Conservation (phyloP, 441 rosid species). For the Isatis lusitanica region DNA sequence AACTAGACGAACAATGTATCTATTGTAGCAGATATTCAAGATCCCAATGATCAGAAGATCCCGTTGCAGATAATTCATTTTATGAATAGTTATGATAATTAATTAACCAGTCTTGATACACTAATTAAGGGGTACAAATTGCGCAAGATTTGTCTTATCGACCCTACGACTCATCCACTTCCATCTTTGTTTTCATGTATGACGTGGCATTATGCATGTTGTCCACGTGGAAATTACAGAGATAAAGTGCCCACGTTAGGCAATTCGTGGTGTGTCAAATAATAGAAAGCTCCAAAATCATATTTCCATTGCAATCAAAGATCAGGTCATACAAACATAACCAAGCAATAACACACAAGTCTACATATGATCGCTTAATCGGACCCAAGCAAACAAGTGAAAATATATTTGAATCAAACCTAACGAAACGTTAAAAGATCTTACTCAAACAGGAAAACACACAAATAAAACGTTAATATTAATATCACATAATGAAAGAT, state of each 20-base stretch:
- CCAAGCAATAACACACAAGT: neutral
- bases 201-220: constrained; percentile 31
- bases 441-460: neutral
- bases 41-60: neutral
- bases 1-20: neutral
- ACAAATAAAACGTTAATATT: neutral
- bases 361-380: neutral
- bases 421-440: neutral
- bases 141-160: neutral
- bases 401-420: neutral
- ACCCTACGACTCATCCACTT: neutral
- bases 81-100: neutral
- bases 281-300: constrained; percentile 25
- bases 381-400: neutral
- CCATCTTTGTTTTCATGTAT: neutral
- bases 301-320: neutral
- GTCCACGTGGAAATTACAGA: constrained; percentile 19
- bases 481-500: neutral
- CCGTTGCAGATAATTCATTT: neutral
- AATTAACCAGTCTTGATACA: neutral
- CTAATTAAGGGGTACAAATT: neutral
- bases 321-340: neutral
- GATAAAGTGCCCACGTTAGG: constrained; percentile 8
- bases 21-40: neutral
- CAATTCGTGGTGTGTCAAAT: constrained; percentile 23